A percentile compares a stretch with the other conserved stretches of the same genome.
These are phyloP conservation scores for Penicillium goetzii DNA, from an alignment of 495 filamentous ascomycete genomes.

Conservation along the genomic window DNA sequence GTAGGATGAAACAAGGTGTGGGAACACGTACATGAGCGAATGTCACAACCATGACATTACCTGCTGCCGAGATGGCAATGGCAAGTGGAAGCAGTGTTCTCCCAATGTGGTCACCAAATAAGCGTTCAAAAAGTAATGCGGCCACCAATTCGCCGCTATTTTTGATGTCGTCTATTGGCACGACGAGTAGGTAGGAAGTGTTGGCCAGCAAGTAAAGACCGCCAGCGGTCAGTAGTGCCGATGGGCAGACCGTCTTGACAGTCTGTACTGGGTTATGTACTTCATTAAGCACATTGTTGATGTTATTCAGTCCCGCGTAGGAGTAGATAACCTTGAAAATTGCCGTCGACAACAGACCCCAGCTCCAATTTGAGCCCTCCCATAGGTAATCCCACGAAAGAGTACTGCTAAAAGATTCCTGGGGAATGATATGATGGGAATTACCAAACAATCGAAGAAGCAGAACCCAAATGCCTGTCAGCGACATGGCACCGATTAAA, in stretches of 20 bases:
- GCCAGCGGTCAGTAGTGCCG: conserved; percentile 63
- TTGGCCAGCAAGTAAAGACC: conserved; percentile 71
- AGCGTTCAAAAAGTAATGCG: conserved; percentile 68
- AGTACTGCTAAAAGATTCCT: not conserved
- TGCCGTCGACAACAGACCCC: conserved; percentile 60
- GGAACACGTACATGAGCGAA: conserved; percentile 57
- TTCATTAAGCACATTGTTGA: conserved; percentile 79
- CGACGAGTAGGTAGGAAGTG: conserved; percentile 68
- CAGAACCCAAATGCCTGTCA: conserved; percentile 51
- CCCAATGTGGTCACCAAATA: conserved; percentile 64
- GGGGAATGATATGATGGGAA: conserved; percentile 22
- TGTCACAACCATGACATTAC: conserved; percentile 80
- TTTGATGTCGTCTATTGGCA: conserved; percentile 70
- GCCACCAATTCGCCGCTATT: conserved; percentile 68
- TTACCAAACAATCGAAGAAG: conserved; percentile 31
- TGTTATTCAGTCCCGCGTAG: conserved; percentile 67
- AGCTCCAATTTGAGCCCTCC: conserved; percentile 51
- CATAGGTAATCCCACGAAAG: conserved; percentile 44
- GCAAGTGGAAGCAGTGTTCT: conserved; percentile 62
- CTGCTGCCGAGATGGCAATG: conserved; percentile 67
- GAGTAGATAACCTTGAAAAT: conserved; percentile 77
- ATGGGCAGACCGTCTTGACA: conserved; percentile 63
- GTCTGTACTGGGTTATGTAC: conserved; percentile 71
- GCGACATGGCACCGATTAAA: conserved; percentile 47
- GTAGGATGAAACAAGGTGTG: too few species aligned